These are phyloP conservation scores for Russula griseocarnosa DNA, from an alignment of 768 basidiomycete species.

Conservation along the genomic window DNA sequence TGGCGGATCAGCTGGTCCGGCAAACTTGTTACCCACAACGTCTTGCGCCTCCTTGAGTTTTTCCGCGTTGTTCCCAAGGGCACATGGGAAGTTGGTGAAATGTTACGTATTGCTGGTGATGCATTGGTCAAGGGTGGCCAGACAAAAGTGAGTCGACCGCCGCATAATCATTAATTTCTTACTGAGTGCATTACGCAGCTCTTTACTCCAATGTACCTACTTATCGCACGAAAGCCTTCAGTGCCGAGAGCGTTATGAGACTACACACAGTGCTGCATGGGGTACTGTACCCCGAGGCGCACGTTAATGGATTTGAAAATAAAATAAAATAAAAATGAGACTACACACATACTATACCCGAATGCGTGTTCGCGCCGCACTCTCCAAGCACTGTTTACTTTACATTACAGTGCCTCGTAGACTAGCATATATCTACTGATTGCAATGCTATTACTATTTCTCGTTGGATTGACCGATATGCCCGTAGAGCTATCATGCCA, in stretches of 20 bases:
- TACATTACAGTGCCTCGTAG: slow-evolving; percentile 1
- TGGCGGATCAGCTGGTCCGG: slow-evolving; percentile 91
- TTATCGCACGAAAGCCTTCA: slow-evolving; percentile 37
- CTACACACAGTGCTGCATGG: too few relatives aligned
- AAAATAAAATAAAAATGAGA: too few relatives aligned
- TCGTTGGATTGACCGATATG: neutral
- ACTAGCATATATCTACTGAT: neutral
- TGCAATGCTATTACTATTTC: neutral
- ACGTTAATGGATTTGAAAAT: too few relatives aligned
- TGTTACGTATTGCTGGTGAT: slow-evolving; percentile 75
- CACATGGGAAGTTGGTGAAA: slow-evolving; percentile 85
- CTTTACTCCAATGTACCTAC: slow-evolving; percentile 85
- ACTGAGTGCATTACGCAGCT: slow-evolving; percentile 44
- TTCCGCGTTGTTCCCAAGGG: slow-evolving; percentile 85
- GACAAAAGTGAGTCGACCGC: slow-evolving; percentile 56
- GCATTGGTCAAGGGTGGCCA: slow-evolving; percentile 82
- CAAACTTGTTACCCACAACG: slow-evolving; percentile 76
- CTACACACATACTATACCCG: slow-evolving; percentile 10
- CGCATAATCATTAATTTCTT: neutral
- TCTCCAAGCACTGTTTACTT: neutral
- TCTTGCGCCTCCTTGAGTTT: slow-evolving; percentile 71
- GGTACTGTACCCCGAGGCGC: too few relatives aligned
- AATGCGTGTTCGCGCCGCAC: neutral
- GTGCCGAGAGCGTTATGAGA: neutral
- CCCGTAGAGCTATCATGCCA: neutral